Percentiles rank a stretch among this genome's conserved stretches.
Evolutionary conservation across 345 rosid species (phyloP).

Genomic region (Draba incana): DNA sequence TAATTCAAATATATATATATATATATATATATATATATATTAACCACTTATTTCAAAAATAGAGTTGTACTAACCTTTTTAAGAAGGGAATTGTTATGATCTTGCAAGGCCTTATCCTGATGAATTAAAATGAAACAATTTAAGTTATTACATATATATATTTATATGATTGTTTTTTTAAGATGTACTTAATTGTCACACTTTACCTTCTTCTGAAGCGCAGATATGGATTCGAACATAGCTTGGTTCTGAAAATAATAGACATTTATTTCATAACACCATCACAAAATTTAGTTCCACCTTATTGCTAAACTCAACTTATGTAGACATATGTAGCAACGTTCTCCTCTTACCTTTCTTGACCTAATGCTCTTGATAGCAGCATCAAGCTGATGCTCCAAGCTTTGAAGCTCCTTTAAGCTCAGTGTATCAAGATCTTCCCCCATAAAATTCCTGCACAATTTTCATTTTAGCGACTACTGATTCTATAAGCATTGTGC

Average conservation of each 20-base stretch:
- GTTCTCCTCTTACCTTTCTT: slow-evolving; percentile 57
- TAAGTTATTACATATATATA: background rate
- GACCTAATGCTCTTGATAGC: slow-evolving; percentile 73
- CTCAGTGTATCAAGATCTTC: slow-evolving; percentile 76
- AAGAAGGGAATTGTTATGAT: slow-evolving; percentile 65
- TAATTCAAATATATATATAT: background rate
- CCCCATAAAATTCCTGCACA: slow-evolving; percentile 82
- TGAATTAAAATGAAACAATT: background rate
- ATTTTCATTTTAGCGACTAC: background rate
- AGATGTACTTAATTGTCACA: background rate
- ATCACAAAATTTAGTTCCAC: background rate
- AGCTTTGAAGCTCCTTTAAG: slow-evolving; percentile 73
- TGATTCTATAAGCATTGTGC: background rate
- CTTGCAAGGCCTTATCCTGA: slow-evolving; percentile 76
- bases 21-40: background rate
- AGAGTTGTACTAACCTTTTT: slow-evolving; percentile 60
- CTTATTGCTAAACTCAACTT: background rate
- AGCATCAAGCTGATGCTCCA: slow-evolving; percentile 82
- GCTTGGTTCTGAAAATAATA: slow-evolving; percentile 62
- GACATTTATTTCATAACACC: background rate
- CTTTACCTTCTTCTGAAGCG: slow-evolving; percentile 85
- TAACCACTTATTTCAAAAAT: background rate
- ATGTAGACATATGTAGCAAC: background rate
- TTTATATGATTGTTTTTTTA: background rate
- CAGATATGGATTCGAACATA: slow-evolving; percentile 78